Conservation (phyloP, 2,329 filamentous ascomycete genomes). For the Stachybotrys chlorohalonatus region DNA sequence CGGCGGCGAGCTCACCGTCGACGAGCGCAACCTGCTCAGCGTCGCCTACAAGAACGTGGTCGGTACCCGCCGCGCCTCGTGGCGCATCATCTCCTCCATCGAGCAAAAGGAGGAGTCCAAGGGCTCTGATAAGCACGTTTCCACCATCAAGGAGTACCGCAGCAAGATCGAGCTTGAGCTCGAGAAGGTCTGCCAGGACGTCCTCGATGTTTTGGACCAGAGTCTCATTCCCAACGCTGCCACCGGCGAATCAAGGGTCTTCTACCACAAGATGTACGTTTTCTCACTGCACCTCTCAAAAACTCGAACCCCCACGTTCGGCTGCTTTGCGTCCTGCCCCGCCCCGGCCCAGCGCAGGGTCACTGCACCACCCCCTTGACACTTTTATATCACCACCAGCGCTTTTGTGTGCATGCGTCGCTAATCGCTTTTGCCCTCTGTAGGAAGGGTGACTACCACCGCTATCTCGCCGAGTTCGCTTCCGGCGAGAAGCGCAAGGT, state of each 20-base stretch:
- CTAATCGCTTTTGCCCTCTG: slow-evolving; percentile 2
- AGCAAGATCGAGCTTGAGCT: slow-evolving; percentile 97
- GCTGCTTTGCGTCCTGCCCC: not conserved
- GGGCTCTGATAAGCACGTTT: slow-evolving; percentile 90
- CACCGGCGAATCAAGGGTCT: slow-evolving; percentile 97
- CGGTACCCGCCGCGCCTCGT: slow-evolving; percentile 94
- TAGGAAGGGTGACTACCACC: slow-evolving; percentile 97
- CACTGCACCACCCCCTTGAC: not conserved
- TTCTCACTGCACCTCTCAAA: slow-evolving; percentile 3
- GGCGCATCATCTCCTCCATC: slow-evolving; percentile 99
- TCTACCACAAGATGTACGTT: slow-evolving; percentile 99
- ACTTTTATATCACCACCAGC: not conserved
- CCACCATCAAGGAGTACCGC: slow-evolving; percentile 92
- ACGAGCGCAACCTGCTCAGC: slow-evolving; percentile 97
- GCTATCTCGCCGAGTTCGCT: slow-evolving; percentile 89
- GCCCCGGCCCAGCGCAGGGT: too few species aligned
- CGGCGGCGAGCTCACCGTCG: slow-evolving; percentile 73
- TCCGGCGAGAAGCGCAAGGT: slow-evolving; percentile 87
- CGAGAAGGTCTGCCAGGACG: slow-evolving; percentile 96
- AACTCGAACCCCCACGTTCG: not conserved
- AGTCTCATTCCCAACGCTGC: slow-evolving; percentile 92
- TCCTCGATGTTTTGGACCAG: slow-evolving; percentile 89
- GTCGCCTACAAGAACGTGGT: slow-evolving; percentile 99
- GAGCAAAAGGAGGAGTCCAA: slow-evolving; percentile 99
- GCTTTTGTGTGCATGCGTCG: not conserved